Evolutionary conservation across 2,329 filamentous ascomycete genomes (phyloP).

Genomic region (Penicillium sp.): DNA sequence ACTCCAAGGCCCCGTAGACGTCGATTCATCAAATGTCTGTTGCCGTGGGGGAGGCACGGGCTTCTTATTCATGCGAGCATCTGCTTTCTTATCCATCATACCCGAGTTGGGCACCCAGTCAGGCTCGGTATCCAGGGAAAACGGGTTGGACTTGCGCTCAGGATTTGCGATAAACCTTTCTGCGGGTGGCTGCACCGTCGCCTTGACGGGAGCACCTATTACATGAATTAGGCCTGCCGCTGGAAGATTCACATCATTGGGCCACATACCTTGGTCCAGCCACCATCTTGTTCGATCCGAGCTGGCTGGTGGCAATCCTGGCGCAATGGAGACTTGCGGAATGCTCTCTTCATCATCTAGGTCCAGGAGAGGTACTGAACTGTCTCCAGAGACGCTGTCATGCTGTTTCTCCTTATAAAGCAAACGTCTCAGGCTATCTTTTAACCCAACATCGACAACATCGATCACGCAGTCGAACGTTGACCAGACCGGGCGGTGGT

Average conservation of each 20-base stretch:
- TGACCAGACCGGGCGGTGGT: conserved; percentile 92
- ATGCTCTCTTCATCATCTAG: conserved; percentile 67
- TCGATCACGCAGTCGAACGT: conserved; percentile 79
- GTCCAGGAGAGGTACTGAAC: conserved; percentile 19
- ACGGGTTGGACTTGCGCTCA: conserved; percentile 73
- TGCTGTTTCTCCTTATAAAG: conserved; percentile 67
- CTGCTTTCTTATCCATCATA: conserved; percentile 11
- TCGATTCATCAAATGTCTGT: conserved; percentile 5
- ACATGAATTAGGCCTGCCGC: conserved; percentile 7
- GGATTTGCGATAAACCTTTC: conserved; percentile 64
- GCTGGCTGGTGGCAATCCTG: conserved; percentile 62
- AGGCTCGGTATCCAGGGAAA: conserved; percentile 64
- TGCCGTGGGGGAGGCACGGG: conserved; percentile 25
- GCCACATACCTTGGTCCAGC: conserved; percentile 53
- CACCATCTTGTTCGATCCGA: conserved; percentile 61
- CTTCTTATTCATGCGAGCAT: conserved; percentile 12
- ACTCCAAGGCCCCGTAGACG: not conserved
- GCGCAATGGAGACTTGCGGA: conserved; percentile 76
- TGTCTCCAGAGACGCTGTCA: conserved; percentile 36
- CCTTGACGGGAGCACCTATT: conserved; percentile 65
- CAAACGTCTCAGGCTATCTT: conserved; percentile 65
- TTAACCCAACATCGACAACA: conserved; percentile 68
- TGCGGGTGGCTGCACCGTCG: conserved; percentile 62
- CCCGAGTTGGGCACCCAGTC: conserved; percentile 65
- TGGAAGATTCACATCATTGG: conserved; percentile 2